A percentile compares a stretch with the other conserved stretches of the same genome.
Conservation (phyloP, 441 rosid genomes). For the Eruca vesicaria region DNA sequence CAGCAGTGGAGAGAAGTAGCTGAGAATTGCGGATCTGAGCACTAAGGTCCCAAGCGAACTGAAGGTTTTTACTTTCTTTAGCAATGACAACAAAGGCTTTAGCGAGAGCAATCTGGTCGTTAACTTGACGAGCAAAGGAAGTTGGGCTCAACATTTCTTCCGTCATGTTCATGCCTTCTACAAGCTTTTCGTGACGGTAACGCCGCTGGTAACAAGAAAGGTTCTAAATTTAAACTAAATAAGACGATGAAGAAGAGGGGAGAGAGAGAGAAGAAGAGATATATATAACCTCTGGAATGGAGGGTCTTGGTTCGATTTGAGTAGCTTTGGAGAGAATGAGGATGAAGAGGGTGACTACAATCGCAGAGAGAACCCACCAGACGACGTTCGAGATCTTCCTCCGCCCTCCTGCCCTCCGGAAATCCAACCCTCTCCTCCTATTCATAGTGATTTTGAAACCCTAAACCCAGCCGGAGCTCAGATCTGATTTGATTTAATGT, state of each 20-base stretch:
- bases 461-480: neutral
- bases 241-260: neutral
- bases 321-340: conserved; percentile 59
- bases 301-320: conserved; percentile 64
- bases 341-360: conserved; percentile 61
- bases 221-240: neutral
- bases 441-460: conserved; percentile 40
- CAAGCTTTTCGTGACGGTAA: conserved; percentile 49
- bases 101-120: conserved; percentile 91
- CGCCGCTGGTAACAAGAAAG: conserved; percentile 34
- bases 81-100: conserved; percentile 94
- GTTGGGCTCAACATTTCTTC: conserved; percentile 80
- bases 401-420: conserved; percentile 60
- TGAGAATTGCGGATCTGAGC: conserved; percentile 95
- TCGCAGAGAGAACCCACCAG: conserved; percentile 70
- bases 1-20: conserved; percentile 77
- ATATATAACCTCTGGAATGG: conserved; percentile 48
- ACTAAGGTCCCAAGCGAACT: conserved; percentile 97
- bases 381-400: conserved; percentile 69
- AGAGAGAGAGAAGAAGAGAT: neutral
- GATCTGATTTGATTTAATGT: neutral
- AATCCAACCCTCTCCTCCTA: conserved; percentile 69
- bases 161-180: conserved; percentile 77
- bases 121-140: conserved; percentile 83
- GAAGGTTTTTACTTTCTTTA: conserved; percentile 95